phyloP scores from a whole-genome alignment of 371 early-diverging fungal genomes.

The Mortierella sp. region DNA sequence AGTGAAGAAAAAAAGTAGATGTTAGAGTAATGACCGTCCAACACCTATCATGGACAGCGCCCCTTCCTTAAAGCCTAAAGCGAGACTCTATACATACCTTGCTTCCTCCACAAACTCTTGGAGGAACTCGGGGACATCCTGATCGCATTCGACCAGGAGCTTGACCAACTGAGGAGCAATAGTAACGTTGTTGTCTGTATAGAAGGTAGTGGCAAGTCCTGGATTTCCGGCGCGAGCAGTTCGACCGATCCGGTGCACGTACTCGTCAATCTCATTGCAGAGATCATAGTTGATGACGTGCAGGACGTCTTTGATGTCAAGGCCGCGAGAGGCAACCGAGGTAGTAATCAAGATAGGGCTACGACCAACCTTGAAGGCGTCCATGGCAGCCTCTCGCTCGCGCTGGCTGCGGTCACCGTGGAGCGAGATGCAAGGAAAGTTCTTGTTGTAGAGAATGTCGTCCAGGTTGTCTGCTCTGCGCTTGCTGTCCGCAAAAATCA shows the following conservation, averaged over 20 bases:
- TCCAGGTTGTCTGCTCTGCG: conserved; percentile 85
- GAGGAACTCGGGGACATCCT: conserved; percentile 85
- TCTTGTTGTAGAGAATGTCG: conserved; percentile 73
- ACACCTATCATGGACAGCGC: not conserved
- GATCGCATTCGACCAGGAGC: conserved; percentile 82
- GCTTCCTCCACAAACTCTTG: conserved; percentile 59
- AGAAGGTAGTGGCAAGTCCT: conserved; percentile 87
- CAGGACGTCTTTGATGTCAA: conserved; percentile 87
- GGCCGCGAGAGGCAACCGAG: conserved; percentile 93
- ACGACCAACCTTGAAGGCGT: conserved; percentile 78
- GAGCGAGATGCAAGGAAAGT: conserved; percentile 78
- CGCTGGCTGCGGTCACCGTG: conserved; percentile 85
- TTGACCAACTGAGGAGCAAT: conserved; percentile 78
- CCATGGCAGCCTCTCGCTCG: conserved; percentile 86
- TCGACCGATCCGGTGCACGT: conserved; percentile 89
- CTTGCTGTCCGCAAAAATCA: conserved; percentile 91
- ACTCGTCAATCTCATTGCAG: conserved; percentile 84
- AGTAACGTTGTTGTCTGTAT: conserved; percentile 62
- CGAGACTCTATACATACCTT: conserved; percentile 42
- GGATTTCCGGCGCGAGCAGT: conserved; percentile 57
- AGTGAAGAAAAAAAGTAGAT: not conserved
- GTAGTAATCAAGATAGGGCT: conserved; percentile 93
- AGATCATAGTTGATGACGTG: conserved; percentile 92
- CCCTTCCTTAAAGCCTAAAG: not conserved
- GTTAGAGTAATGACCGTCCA: not conserved